Percentiles rank a stretch among this genome's conserved stretches.
Conservation (phyloP, 1,139 yeast genomes). For the Pichia sp. region DNA sequence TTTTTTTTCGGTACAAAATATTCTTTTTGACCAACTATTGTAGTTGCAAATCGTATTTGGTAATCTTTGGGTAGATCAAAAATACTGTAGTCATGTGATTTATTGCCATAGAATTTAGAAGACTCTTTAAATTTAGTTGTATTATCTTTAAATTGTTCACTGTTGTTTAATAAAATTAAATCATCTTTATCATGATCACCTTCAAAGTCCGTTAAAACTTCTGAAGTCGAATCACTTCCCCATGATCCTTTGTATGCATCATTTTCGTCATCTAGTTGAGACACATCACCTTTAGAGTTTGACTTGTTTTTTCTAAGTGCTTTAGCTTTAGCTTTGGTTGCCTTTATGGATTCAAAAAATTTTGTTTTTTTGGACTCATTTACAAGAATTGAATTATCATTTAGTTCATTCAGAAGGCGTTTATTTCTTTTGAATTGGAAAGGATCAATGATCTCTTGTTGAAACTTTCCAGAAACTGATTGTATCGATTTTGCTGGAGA, state of each 20-base stretch:
- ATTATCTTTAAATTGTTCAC: no score
- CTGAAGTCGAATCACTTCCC: slow-evolving; percentile 37
- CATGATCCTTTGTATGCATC: slow-evolving; percentile 52
- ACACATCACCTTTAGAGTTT: slow-evolving; percentile 35
- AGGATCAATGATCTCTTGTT: slow-evolving; percentile 35
- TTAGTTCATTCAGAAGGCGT: slow-evolving; percentile 27
- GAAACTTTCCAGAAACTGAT: slow-evolving; percentile 34
- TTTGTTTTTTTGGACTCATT: slow-evolving; percentile 12
- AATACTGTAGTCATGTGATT: slow-evolving; percentile 32
- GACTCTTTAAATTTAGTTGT: slow-evolving; percentile 4
- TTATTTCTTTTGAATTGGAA: slow-evolving; percentile 38
- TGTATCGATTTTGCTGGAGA: slow-evolving; percentile 13
- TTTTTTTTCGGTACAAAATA: slow-evolving; percentile 66
- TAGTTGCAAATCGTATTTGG: slow-evolving; percentile 39
- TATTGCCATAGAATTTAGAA: slow-evolving; percentile 30
- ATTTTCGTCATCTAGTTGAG: slow-evolving; percentile 34
- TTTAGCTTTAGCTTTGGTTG: slow-evolving; percentile 19
- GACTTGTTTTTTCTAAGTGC: slow-evolving; percentile 21
- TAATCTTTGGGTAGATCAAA: slow-evolving; percentile 39
- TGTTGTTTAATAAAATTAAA: slow-evolving; percentile 12
- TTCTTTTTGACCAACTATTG: slow-evolving; percentile 46
- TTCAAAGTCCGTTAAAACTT: not conserved
- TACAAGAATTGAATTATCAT: not conserved
- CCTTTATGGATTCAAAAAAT: slow-evolving; percentile 13
- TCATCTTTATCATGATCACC: slow-evolving; percentile 14